Percentiles rank a stretch among this genome's conserved stretches.
Conservation (phyloP, 2,329 filamentous ascomycete species). For the Aspergillus sp. region DNA sequence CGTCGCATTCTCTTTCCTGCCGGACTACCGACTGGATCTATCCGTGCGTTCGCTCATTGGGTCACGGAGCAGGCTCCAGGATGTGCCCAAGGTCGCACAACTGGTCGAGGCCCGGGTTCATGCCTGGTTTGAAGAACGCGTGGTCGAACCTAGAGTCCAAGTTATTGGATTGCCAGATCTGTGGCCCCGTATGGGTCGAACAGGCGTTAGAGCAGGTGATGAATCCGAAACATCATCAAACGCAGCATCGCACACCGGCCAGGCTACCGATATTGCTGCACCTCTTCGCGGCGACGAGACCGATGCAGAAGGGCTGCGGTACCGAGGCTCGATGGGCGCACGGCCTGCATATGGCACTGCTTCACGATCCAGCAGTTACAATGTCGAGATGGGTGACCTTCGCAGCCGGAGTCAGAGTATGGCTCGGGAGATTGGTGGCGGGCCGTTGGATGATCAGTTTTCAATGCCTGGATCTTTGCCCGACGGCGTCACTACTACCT, state of each 20-base stretch:
- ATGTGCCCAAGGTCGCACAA: slow-evolving; percentile 60
- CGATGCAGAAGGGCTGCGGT: slow-evolving; percentile 27
- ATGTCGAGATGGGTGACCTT: slow-evolving; percentile 23
- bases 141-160: slow-evolving; percentile 58
- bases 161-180: slow-evolving; percentile 55
- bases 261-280: slow-evolving; percentile 19
- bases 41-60: slow-evolving; percentile 58
- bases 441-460: slow-evolving; percentile 25
- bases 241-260: slow-evolving; percentile 22
- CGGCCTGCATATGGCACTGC: slow-evolving; percentile 23
- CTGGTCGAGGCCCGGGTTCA: slow-evolving; percentile 57
- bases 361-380: slow-evolving; percentile 28
- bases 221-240: slow-evolving; percentile 34
- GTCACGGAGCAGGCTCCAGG: slow-evolving; percentile 54
- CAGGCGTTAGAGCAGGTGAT: slow-evolving; percentile 36
- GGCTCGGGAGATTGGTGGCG: slow-evolving; percentile 23
- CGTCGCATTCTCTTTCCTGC: slow-evolving; percentile 80
- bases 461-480: slow-evolving; percentile 35
- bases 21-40: slow-evolving; percentile 57
- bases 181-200: slow-evolving; percentile 51
- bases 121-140: slow-evolving; percentile 60
- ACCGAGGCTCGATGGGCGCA: slow-evolving; percentile 20
- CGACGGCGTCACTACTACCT: slow-evolving; percentile 15
- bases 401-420: slow-evolving; percentile 26
- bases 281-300: slow-evolving; percentile 15